Evolutionary conservation across 1,284 basidiomycete genomes (phyloP).

Genomic region (Cutaneotrichosporon mucoides): DNA sequence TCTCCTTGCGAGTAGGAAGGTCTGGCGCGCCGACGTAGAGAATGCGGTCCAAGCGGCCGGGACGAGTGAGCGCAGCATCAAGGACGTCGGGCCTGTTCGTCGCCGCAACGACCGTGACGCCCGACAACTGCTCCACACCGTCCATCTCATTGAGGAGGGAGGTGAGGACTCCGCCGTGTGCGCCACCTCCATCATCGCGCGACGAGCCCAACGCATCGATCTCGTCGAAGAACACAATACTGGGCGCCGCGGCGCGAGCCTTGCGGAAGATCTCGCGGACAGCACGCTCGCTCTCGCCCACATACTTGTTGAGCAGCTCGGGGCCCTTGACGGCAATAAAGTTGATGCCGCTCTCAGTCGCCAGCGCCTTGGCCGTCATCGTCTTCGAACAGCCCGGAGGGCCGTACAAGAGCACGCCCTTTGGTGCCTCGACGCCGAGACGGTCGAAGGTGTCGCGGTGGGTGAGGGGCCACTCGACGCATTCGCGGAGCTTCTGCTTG

Average conservation of each 20-base stretch:
- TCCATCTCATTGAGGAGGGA: constrained; percentile 98
- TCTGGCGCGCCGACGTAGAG: constrained; percentile 93
- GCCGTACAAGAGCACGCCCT: constrained; percentile 89
- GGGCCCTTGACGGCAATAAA: constrained; percentile 97
- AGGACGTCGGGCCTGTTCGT: constrained; percentile 94
- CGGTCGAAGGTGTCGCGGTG: constrained; percentile 80
- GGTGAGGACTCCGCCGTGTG: constrained; percentile 81
- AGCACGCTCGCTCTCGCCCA: constrained; percentile 93
- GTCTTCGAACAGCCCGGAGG: constrained; percentile 99
- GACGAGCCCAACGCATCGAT: constrained; percentile 89
- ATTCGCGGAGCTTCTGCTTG: constrained; percentile 78
- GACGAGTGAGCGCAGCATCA: constrained; percentile 89
- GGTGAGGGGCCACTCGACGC: constrained; percentile 89
- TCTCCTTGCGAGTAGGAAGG: constrained; percentile 69
- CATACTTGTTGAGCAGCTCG: constrained; percentile 94
- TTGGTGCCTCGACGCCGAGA: constrained; percentile 81
- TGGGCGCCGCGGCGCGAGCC: constrained; percentile 86
- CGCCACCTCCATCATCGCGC: constrained; percentile 60
- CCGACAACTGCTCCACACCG: constrained; percentile 86
- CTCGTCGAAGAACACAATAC: constrained; percentile 97
- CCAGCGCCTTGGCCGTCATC: constrained; percentile 86
- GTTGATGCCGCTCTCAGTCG: constrained; percentile 91
- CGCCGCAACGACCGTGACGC: constrained; percentile 91
- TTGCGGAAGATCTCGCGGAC: constrained; percentile 94
- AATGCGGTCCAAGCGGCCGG: constrained; percentile 91